Evolutionary conservation across 495 filamentous ascomycete species (phyloP), one percentile per base, ranked within the genome.

Genomic region (Talaromyces ruber): DNA sequence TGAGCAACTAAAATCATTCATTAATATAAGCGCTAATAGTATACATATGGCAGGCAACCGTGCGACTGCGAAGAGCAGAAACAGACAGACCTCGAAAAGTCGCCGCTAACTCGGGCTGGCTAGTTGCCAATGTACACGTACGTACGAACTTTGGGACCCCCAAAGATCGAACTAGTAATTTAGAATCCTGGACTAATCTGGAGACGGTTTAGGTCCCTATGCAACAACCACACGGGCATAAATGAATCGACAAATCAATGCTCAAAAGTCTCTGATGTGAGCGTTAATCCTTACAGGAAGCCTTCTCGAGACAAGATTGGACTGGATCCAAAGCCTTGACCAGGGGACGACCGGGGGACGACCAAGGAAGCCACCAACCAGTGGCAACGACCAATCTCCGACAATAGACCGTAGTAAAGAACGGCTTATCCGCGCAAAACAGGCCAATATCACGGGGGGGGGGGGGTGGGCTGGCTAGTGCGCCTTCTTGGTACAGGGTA

Each of bases 351-450:
- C 39, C 39, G 6, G 39, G 39, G n/a, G 43, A 47, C 14, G 14
- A 39, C 14, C 34, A 39, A 21, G 43, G 43, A 54, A 54, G 51
- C 24, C 22, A 54, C 51, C 51, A 28, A 54, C 51, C 51, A 28
- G 51, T 54, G 51, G 51, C 54, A 57, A 34, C 26, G 24, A 22
- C 21, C 54, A 57, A 57, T 34, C 54, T 57, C 54, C 54, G 54
- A 57, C 28, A 57, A 18, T 57, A 57, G 28, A 57, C 54, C 54
- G 26, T 57, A 16, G 54, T 30, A 57, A 34, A 25, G 7, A 57
- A 57, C 26, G 16, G 6, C 16, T 30, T 29, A 6, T n/a, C 14
- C 54, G 21, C 18, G 54, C 22, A 57, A 57, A 29, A 34, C 54
- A 34, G 34, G 29, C 14, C 28, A 18, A 34, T 6, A 28, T 54